Evolutionary conservation across 129 eudicot species (phyloP).

Genomic region (Escallonia herrerae): DNA sequence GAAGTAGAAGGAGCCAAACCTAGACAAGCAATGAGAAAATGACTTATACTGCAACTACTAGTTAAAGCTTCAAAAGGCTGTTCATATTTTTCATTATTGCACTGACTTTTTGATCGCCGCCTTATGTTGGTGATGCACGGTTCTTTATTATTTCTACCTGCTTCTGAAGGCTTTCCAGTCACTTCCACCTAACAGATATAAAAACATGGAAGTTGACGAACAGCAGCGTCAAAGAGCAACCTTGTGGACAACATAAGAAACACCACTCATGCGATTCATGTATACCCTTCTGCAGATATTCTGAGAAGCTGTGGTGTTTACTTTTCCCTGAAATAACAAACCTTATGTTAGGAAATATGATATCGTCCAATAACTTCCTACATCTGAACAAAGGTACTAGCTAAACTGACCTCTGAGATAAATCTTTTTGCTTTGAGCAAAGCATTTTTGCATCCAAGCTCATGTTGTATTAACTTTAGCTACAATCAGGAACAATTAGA

Average conservation of each 20-base stretch:
- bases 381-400: neutral
- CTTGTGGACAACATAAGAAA: neutral
- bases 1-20: slow-evolving; percentile 33
- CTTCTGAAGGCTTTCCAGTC: slow-evolving; percentile 14
- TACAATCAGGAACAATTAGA: slow-evolving; percentile 22
- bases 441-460: slow-evolving; percentile 52
- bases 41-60: neutral
- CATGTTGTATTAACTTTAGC: slow-evolving; percentile 50
- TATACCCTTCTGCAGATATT: slow-evolving; percentile 28
- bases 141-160: slow-evolving; percentile 17
- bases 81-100: neutral
- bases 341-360: neutral
- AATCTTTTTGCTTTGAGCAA: slow-evolving; percentile 37
- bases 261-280: neutral
- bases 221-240: slow-evolving; percentile 3
- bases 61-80: neutral
- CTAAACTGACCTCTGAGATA: slow-evolving; percentile 43
- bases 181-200: slow-evolving; percentile 23
- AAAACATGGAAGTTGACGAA: neutral
- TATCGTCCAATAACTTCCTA: neutral
- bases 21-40: slow-evolving; percentile 7
- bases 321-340: slow-evolving; percentile 39
- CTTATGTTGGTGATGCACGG: slow-evolving; percentile 20
- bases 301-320: slow-evolving; percentile 21
- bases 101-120: slow-evolving; percentile 45